Base-by-base conservation (phyloP, 2,329 filamentous ascomycete species). In the Colletotrichum tabaci region DNA sequence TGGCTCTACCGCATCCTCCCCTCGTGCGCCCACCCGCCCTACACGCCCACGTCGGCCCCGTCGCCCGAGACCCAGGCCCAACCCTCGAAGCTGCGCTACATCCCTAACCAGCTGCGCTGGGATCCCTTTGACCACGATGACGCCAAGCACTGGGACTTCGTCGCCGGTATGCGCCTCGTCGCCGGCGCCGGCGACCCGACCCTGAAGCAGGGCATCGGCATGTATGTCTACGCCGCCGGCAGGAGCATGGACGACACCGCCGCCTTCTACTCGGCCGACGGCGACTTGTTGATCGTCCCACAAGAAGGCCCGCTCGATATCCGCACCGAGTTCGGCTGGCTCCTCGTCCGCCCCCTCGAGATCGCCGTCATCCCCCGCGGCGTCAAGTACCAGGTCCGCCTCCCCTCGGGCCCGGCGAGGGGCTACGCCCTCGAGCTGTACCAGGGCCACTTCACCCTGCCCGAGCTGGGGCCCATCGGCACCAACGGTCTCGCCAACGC, bases 221-320 rank as follows among this genome's bases (percentile, higher is more conserved):
- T 96, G 72, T 91, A 93, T 80, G 89, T 96, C 67, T 97, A 94
- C 78, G 92, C 93, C 1, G 93, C 92, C 0, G 93, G 93, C 23
- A 91, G 89, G 79, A 90, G 91, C 78, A 97, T 98, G 95, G 86
- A 86, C 60, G 83, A 86, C n/a, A 88, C 89, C 49, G 86, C 92
- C 61, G 94, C 94, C 0, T 97, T 95, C 80, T 97, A 96, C 85
- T 95, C 92, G 4, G 92, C 94, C 0, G 93, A 96, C 78, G 93
- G 93, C 15, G 93, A 96, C 79, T 88, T 94, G 76, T 82, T 95
- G 67, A 91, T 96, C 73, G 92, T 96, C 16, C 87, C 92, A 2
- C 93, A 96, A 79, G 89, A 93, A 74, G 93, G 93, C 2, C 86
- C 87, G 16, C 83, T 96, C 49, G 92, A 95, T 77, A 92, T 96